Evolutionary conservation across 805 yeast species (phyloP), one percentile per base, ranked within the genome.

Genomic region (Suhomyces pyralidae): DNA sequence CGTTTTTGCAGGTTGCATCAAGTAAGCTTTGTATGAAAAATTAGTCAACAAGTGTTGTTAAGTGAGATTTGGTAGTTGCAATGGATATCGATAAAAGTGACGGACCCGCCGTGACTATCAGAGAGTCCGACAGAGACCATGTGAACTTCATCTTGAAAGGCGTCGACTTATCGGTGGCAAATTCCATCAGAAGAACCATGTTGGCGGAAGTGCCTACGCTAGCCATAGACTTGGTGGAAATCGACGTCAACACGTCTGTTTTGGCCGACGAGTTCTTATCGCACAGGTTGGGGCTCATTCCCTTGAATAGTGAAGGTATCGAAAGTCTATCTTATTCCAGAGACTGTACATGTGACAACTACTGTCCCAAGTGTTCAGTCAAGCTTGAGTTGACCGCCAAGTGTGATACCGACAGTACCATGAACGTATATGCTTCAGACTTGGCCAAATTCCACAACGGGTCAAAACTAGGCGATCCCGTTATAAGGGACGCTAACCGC

Each of bases 321-420:
- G 97, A 90, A 48, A 81, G 85, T 56, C 76, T 93, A 58, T 84
- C 90, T 56, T 93, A 92, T 72, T 86, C 96, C 26, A 81, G 97
- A 66, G 99, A 94, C 69, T 94, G 99, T 71, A 92, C 96, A 44
- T 94, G 99, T 76, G 99, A 94, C 68, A 96, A 92, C 66, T 93
- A 94, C 74, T 94, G 99, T 73, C 92, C 90, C 55, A 86, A 88
- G 69, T 94, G 99, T 74, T 86, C 96, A 3, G 98, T 94, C 22
- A 90, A 86, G 58, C 79, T 94, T 52, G 85, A 86, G 53, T 74
- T 94, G 57, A 85, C 89, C 52, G 99, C 97, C n/a, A 79, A 83
- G 58, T 93, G 97, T 68, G 93, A 89, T 57, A 78, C 88, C 44
- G 97, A 90, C 63, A 83, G 86, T 45, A 89, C 96, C 9, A 88